Conservation (phyloP, 2,329 filamentous ascomycete species). For the Shiraia sp. region DNA sequence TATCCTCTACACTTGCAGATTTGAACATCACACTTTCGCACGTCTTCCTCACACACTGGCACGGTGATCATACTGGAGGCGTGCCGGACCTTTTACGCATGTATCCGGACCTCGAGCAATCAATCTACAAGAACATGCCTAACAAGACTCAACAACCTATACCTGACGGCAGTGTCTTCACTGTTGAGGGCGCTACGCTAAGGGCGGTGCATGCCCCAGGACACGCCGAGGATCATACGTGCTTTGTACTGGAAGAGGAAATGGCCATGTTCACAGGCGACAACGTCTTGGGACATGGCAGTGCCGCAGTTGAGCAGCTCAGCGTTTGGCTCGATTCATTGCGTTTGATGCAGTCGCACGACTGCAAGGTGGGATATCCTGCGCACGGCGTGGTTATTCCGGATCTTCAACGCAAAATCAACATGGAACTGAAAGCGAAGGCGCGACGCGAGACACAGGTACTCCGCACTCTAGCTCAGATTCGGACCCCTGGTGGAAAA, state of each 20-base stretch:
- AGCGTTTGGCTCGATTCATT: slow-evolving; percentile 44
- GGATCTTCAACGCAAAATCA: too few species aligned
- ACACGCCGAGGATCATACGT: slow-evolving; percentile 42
- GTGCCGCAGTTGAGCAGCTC: slow-evolving; percentile 47
- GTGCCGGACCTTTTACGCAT: slow-evolving; percentile 44
- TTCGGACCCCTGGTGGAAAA: too few species aligned
- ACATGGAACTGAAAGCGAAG: too few species aligned
- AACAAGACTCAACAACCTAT: too few species aligned
- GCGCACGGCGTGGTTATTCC: too few species aligned
- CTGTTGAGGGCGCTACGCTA: slow-evolving; percentile 46
- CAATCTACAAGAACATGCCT: too few species aligned
- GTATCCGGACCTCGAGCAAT: slow-evolving; percentile 34
- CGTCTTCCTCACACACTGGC: slow-evolving; percentile 51
- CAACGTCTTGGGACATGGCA: slow-evolving; percentile 46
- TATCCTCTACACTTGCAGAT: slow-evolving; percentile 38
- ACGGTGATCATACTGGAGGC: slow-evolving; percentile 50
- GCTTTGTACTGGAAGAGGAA: slow-evolving; percentile 43
- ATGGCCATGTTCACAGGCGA: slow-evolving; percentile 46
- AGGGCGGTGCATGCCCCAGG: slow-evolving; percentile 42
- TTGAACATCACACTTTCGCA: slow-evolving; percentile 44
- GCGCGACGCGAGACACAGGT: too few species aligned
- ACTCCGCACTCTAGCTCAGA: too few species aligned
- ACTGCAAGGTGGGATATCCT: slow-evolving; percentile 44
- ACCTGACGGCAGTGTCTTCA: slow-evolving; percentile 43
- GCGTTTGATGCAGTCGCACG: slow-evolving; percentile 37